phyloP scores from a whole-genome alignment of 768 basidiomycete genomes.

The Russula griseocarnosa region DNA sequence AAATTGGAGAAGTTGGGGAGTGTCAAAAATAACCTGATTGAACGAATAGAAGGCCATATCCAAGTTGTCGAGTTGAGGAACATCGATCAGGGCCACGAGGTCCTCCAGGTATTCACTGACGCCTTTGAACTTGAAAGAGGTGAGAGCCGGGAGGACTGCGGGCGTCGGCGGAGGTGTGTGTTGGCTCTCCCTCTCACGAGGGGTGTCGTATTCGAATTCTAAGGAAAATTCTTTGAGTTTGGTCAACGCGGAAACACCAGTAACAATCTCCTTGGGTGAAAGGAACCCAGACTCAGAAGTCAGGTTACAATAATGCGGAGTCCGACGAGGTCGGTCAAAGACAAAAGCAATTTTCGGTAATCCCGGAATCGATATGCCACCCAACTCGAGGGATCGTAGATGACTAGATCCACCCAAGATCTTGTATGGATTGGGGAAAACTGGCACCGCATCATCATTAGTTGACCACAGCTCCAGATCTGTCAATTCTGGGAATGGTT shows the following conservation, averaged over 20 bases:
- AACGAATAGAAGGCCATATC: not conserved
- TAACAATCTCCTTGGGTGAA: not conserved
- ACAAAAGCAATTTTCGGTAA: not conserved
- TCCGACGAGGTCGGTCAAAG: constrained; percentile 1
- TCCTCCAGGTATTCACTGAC: not conserved
- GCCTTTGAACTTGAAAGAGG: not conserved
- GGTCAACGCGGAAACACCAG: not conserved
- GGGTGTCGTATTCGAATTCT: not conserved
- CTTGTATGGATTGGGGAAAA: not conserved
- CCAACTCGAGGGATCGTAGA: not conserved
- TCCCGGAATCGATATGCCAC: not conserved
- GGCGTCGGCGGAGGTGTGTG: not conserved
- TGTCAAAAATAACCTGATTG: not conserved
- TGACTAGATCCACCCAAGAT: not conserved
- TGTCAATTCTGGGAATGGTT: not conserved
- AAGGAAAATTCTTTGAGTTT: constrained; percentile 1
- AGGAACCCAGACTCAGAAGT: not conserved
- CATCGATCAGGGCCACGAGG: not conserved
- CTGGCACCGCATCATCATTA: not conserved
- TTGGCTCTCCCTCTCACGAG: not conserved
- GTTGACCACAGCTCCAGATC: not conserved
- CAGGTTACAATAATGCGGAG: not conserved
- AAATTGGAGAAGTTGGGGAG: not conserved
- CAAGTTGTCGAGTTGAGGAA: not conserved
- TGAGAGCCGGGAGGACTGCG: not conserved